Base-by-base conservation (phyloP, 768 basidiomycete genomes). In the Cystoderma amianthinum region DNA sequence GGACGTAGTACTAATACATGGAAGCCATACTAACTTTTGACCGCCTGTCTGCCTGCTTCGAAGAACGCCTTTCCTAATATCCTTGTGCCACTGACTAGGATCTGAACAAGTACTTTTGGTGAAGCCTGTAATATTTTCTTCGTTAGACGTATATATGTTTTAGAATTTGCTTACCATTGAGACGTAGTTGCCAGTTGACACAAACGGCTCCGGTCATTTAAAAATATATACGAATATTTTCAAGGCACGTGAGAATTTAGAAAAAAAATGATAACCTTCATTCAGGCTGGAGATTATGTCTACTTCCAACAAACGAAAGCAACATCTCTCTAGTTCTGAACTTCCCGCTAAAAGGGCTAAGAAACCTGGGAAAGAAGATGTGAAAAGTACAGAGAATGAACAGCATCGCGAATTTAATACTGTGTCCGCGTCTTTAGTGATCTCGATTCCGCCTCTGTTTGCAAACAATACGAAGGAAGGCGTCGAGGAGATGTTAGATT, bases 51-150 rank as follows among this genome's bases (percentile, higher is more conserved):
- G 25, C 90, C 90, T 2, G 94, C 96, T 56, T 92, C 93, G 23
- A 74, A 67, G 41, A 98, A 78, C 32, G 96, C 96, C 64, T 85
- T 94, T 42, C 96, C 93, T 39, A 98, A 64, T 50, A 93, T 93
- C 61, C 80, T 82, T 19, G 74, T 68, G 16, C 88, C 85, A 17
- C 82, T 76, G 15, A 91, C 53, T 32, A 88, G 61, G 44, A 95
- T 91, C 56, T 92, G 88, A 7, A 88, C 71, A 36, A 94, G 65
- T 46, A 77, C 69, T 64, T 68, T 83, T 40, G 88, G 89, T n/a
- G 78, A 82, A 32, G 90, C 79, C 92, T 93, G 7, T 7, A 19
- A 17, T 7, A 36, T 9, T 15, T 7, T 36, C 18, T 6, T 9
- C 10, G 15, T 15, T 15, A 30, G 15, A 15, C 28, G 15, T 15